These are phyloP conservation scores for Pichia insulana DNA, from an alignment of 805 yeast species.

Conservation along the genomic window DNA sequence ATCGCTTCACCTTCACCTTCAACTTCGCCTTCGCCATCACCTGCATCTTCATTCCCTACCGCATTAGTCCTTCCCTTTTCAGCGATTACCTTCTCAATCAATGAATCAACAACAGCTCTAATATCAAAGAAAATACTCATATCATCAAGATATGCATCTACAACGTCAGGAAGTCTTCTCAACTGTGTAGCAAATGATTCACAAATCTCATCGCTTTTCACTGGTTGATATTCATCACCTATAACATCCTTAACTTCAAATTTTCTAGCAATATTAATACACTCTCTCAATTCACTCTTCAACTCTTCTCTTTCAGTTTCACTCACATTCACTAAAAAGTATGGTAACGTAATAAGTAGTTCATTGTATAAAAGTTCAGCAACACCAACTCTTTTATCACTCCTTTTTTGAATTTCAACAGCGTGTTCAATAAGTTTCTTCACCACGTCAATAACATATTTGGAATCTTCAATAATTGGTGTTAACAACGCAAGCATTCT, in stretches of 20 bases:
- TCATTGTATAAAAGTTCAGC: slow-evolving; percentile 64
- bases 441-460: slow-evolving; percentile 34
- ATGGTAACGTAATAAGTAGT: slow-evolving; percentile 58
- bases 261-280: slow-evolving; percentile 35
- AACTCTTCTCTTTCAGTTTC: slow-evolving; percentile 14
- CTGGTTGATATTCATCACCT: slow-evolving; percentile 27
- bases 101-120: slow-evolving; percentile 12
- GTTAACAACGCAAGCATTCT: slow-evolving; percentile 62
- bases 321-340: slow-evolving; percentile 21
- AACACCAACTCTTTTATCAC: slow-evolving; percentile 40
- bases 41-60: slow-evolving; percentile 1
- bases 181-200: slow-evolving; percentile 4
- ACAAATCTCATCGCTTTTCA: slow-evolving; percentile 16
- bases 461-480: slow-evolving; percentile 45
- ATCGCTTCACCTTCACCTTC: too few species aligned
- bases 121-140: slow-evolving; percentile 33
- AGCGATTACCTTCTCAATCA: slow-evolving; percentile 11
- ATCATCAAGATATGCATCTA: slow-evolving; percentile 35
- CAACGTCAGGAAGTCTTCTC: slow-evolving; percentile 34
- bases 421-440: slow-evolving; percentile 47
- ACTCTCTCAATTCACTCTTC: slow-evolving; percentile 30
- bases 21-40: slow-evolving; percentile 7
- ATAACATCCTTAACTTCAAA: slow-evolving; percentile 13
- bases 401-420: slow-evolving; percentile 41
- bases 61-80: slow-evolving; percentile 5